Base-by-base conservation (phyloP, 176 grass and related monocot genomes). In the Avena atlantica region DNA sequence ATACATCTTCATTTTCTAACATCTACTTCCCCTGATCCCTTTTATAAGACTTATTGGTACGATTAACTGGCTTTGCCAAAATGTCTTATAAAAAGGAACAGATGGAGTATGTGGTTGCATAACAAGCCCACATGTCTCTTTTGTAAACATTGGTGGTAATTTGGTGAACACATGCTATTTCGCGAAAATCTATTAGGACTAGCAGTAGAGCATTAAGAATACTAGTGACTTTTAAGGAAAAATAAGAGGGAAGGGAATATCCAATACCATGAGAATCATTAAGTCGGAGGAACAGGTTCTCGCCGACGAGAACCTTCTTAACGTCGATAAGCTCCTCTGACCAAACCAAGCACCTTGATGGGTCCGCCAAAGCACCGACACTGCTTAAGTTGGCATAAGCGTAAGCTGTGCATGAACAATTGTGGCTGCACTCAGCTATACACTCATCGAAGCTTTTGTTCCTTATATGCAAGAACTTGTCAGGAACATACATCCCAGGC, bases 261-360 rank as follows among this genome's bases (percentile, higher is more conserved):
- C 0, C 3, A 45, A 21, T 45, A 89, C 92, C 92, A 67, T 81
- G 45, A 68, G 85, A 57, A 3, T n/a, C 51, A 0, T 82, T 79
- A 27, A 92, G 40, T 40, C 80, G 80, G 19, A 95, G 15, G 47
- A 88, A 90, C 8, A 95, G 49, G 68, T 84, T 84, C 73, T 92
- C 85, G 1, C 23, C 83, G 3, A 2, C 2, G 8, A 12, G 9
- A 23, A 19, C 2, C 19, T 71, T 72, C 60, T 57, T 58, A 4
- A 58, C 85, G 27, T 94, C 90, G 3, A 23, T 45, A 14, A 92
- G 83, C 36, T 92, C 87, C 16, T 21, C 27, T 8, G 44, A 82
- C 82, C 85, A 95, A 21, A 92, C 67, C 13, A 94, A 74, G 65
- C 93, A 95, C 34, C 78, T 77, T 52, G 87, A 79, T n/a, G 61